Evolutionary conservation across 1,284 basidiomycete species (phyloP), one percentile per base, ranked within the genome.

Genomic region (Wallemia mellicola): DNA sequence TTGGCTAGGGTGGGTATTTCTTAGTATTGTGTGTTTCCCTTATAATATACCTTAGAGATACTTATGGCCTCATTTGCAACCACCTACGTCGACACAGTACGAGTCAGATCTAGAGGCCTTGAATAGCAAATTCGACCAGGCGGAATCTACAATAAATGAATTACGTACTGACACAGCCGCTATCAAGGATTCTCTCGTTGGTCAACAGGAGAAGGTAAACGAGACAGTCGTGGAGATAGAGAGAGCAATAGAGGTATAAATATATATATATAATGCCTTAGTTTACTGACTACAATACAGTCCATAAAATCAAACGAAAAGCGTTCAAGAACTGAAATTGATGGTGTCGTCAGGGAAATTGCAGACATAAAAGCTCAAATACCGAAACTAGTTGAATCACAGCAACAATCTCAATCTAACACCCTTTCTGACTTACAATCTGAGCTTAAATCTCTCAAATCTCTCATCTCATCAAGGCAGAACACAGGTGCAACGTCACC

Each of bases 391-490:
- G 82, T 96, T 61, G 84, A 89, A 68, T 76, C 77, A 19, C 79
- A 84, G 63, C 56, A 61, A 11, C 67, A 69, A 3, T 67, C 76
- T 19, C 68, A 73, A 62, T 69, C 75, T 32, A 62, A 65, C 26
- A 82, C 83, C 2, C 74, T 92, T 11, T 73, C 76, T 28, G 88
- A 91, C 63, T 75, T 98, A 19, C 91, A 96, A 67, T 81, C 86
- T 65, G 92, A 98, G 68, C 77, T 98, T 65, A 89, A 91, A 68
- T 94, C 88, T 0, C 75, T 98, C 63, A 96, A 95, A 70, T 81
- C 89, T 0, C 76, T 98, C 19, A 74, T 98, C 3, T 76, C 89
- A n/a, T 86, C 82, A 63, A 78, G 86, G 33, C 56, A 63, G n/a
- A 38, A 60, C 25, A 56, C 57, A n/a, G 76, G 79, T 19, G 62